Conservation (phyloP, 192 early-diverging fungal genomes). For the Gigaspora rosea region DNA sequence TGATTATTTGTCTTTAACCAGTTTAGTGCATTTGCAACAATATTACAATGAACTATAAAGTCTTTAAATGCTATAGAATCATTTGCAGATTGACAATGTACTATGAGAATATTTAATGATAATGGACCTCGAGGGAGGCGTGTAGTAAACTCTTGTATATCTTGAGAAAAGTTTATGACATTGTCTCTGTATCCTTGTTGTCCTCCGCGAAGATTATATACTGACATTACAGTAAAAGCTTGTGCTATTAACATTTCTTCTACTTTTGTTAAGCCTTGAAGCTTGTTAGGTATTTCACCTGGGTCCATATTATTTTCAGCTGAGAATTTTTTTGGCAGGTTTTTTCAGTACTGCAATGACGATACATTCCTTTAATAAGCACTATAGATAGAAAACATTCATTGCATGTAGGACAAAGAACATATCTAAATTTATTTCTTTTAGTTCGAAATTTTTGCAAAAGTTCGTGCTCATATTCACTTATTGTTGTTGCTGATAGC, state of each 20-base stretch:
- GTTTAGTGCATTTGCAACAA: no score
- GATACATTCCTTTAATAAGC: no score
- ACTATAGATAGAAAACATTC: no score
- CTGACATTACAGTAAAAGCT: conserved; percentile 3
- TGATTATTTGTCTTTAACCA: no score
- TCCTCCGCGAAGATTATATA: not conserved
- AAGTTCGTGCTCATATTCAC: no score
- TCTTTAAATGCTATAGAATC: not conserved
- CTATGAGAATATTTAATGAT: not conserved
- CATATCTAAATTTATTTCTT: no score
- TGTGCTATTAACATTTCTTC: no score
- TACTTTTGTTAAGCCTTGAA: not conserved
- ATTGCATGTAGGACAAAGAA: no score
- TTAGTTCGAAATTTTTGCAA: no score
- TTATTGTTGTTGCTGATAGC: no score
- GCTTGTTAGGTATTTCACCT: not conserved
- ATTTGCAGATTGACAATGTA: not conserved
- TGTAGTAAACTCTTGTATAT: not conserved
- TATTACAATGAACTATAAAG: not conserved
- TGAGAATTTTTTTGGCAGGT: not conserved
- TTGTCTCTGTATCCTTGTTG: not conserved
- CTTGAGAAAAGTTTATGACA: not conserved
- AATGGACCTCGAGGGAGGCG: not conserved
- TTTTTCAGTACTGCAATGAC: no score
- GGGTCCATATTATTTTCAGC: conserved; percentile 6